These are phyloP conservation scores for Blumeria hordei DNA, from an alignment of 2,329 filamentous ascomycete species.

Conservation along the genomic window DNA sequence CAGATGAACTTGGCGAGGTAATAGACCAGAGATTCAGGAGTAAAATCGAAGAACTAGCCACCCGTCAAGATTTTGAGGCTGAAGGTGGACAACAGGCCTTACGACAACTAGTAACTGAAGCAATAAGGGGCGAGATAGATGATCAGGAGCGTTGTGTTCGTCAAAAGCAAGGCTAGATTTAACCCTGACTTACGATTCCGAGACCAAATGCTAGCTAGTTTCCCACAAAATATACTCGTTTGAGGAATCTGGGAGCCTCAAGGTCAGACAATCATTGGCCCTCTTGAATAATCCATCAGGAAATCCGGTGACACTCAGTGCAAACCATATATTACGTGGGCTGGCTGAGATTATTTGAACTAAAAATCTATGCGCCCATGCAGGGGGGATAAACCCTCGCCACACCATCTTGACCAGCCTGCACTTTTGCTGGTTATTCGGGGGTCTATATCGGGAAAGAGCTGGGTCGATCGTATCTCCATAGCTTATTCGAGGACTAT, in stretches of 20 bases:
- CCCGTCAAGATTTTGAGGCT: slow-evolving; percentile 59
- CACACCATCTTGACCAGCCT: slow-evolving; percentile 28
- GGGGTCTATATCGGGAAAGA: slow-evolving; percentile 41
- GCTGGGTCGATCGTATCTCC: slow-evolving; percentile 40
- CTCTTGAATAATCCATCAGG: slow-evolving; percentile 21
- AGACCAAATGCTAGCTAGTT: slow-evolving; percentile 22
- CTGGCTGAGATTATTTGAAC: slow-evolving; percentile 21
- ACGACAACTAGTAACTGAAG: slow-evolving; percentile 57
- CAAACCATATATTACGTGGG: slow-evolving; percentile 28
- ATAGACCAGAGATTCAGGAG: slow-evolving; percentile 64
- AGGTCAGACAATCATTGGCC: slow-evolving; percentile 26
- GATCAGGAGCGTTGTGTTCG: slow-evolving; percentile 41
- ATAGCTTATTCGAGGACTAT: slow-evolving; percentile 34
- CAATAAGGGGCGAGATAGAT: slow-evolving; percentile 34
- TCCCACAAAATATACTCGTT: slow-evolving; percentile 38
- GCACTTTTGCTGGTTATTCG: slow-evolving; percentile 14
- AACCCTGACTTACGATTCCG: slow-evolving; percentile 31
- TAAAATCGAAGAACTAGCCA: slow-evolving; percentile 72
- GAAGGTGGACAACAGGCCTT: slow-evolving; percentile 60
- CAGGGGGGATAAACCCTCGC: slow-evolving; percentile 30
- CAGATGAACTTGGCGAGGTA: slow-evolving; percentile 35
- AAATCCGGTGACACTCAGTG: slow-evolving; percentile 27
- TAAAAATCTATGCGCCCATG: slow-evolving; percentile 26
- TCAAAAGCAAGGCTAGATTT: slow-evolving; percentile 27
- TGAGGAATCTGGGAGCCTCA: slow-evolving; percentile 24